These are phyloP conservation scores for Trichosporon inkin DNA, from an alignment of 1,284 basidiomycete genomes.

Conservation along the genomic window DNA sequence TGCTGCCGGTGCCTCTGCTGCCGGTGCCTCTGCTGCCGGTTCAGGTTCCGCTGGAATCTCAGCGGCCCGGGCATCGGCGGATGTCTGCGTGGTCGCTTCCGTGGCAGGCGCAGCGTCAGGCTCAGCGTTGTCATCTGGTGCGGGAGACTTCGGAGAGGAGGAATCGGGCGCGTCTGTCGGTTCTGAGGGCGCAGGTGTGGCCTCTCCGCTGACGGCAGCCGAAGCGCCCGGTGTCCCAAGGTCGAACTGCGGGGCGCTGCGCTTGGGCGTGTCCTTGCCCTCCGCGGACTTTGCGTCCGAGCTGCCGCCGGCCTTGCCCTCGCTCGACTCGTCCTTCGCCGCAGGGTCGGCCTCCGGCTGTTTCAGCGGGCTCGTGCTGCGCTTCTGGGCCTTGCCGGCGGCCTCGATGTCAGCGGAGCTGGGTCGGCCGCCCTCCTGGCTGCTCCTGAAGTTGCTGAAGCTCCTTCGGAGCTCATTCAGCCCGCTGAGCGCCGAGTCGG, in stretches of 20 bases:
- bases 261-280: neutral
- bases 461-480: slow-evolving; percentile 31
- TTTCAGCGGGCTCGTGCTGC: slow-evolving; percentile 4
- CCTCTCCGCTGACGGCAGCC: neutral
- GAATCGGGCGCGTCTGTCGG: neutral
- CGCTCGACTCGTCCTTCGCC: neutral
- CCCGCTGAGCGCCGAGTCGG: slow-evolving; percentile 39
- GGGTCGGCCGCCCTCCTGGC: slow-evolving; percentile 11
- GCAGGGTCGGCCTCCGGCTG: neutral
- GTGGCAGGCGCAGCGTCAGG: neutral
- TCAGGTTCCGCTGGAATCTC: neutral
- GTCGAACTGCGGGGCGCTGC: neutral
- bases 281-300: neutral
- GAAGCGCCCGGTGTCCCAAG: neutral
- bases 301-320: neutral
- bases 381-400: neutral
- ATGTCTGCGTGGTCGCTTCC: too few relatives aligned
- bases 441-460: slow-evolving; percentile 16
- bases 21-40: neutral
- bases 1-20: neutral
- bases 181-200: neutral
- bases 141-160: neutral
- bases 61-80: too few relatives aligned
- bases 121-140: neutral
- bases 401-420: slow-evolving; percentile 5